Conservation (phyloP, 805 yeast genomes). For the Metschnikowia sp. region DNA sequence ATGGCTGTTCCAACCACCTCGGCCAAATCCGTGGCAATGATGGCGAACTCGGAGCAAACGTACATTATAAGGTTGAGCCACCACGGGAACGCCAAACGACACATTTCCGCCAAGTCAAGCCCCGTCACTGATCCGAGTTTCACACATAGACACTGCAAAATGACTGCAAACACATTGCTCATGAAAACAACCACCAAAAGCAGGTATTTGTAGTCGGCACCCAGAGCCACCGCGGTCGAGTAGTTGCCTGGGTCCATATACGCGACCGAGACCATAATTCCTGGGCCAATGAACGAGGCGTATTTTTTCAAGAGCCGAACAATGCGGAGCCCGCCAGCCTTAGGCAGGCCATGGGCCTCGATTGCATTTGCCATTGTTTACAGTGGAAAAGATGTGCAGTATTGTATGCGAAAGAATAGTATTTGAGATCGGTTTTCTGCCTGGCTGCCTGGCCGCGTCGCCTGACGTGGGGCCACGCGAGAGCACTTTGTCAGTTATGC, state of each 20-base stretch:
- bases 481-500: too few species aligned
- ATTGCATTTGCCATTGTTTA: too few species aligned
- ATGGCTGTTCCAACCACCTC: slow-evolving; percentile 95
- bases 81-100: slow-evolving; percentile 64
- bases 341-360: not conserved
- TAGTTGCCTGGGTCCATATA: slow-evolving; percentile 95
- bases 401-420: too few species aligned
- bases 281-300: slow-evolving; percentile 77
- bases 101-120: slow-evolving; percentile 79
- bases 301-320: slow-evolving; percentile 44
- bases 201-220: slow-evolving; percentile 73
- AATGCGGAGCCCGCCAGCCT: slow-evolving; percentile 11
- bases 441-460: too few species aligned
- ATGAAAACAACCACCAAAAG: slow-evolving; percentile 68
- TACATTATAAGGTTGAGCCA: slow-evolving; percentile 65
- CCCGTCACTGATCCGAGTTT: slow-evolving; percentile 90
- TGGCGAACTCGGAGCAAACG: slow-evolving; percentile 76
- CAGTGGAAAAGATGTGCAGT: too few species aligned
- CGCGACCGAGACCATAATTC: slow-evolving; percentile 82
- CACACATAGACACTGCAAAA: slow-evolving; percentile 78
- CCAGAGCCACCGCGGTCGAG: slow-evolving; percentile 85
- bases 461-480: too few species aligned
- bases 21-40: slow-evolving; percentile 88
- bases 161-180: slow-evolving; percentile 81
- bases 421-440: too few species aligned